These are phyloP conservation scores for Sporothrix humicola DNA, from an alignment of 2,329 filamentous ascomycete genomes.

Conservation along the genomic window DNA sequence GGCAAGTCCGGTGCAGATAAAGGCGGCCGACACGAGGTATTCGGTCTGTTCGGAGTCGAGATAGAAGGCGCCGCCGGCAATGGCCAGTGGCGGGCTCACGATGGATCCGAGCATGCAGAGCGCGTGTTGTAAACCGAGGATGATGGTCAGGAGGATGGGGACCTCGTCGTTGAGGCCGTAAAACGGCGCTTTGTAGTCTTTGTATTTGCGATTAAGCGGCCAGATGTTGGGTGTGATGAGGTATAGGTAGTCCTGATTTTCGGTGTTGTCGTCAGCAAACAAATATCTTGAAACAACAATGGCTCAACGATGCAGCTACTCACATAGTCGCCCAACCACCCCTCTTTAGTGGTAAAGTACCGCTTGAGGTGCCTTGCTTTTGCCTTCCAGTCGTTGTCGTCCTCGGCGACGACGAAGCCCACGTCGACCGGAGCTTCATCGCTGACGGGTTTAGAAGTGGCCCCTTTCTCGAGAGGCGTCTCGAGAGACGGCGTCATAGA, in stretches of 20 bases:
- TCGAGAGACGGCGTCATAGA: too few species aligned
- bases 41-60: slow-evolving; percentile 59
- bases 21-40: slow-evolving; percentile 71
- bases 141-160: slow-evolving; percentile 67
- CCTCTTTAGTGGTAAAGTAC: too few species aligned
- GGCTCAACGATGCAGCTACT: too few species aligned
- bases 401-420: too few species aligned
- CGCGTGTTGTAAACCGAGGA: slow-evolving; percentile 73
- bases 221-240: slow-evolving; percentile 56
- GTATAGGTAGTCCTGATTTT: slow-evolving; percentile 49
- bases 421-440: too few species aligned
- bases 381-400: too few species aligned
- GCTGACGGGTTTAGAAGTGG: too few species aligned
- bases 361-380: too few species aligned
- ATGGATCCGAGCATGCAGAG: slow-evolving; percentile 68
- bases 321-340: too few species aligned
- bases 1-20: slow-evolving; percentile 70
- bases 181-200: slow-evolving; percentile 63
- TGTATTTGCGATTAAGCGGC: slow-evolving; percentile 60
- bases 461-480: too few species aligned
- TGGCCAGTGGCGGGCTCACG: slow-evolving; percentile 65
- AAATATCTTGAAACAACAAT: too few species aligned
- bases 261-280: too few species aligned
- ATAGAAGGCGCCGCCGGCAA: slow-evolving; percentile 63
- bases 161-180: slow-evolving; percentile 73